Evolutionary conservation across 352 stramenopile species (phyloP), one percentile per base, ranked within the genome.

Genomic region (Globisporangium irregulare): DNA sequence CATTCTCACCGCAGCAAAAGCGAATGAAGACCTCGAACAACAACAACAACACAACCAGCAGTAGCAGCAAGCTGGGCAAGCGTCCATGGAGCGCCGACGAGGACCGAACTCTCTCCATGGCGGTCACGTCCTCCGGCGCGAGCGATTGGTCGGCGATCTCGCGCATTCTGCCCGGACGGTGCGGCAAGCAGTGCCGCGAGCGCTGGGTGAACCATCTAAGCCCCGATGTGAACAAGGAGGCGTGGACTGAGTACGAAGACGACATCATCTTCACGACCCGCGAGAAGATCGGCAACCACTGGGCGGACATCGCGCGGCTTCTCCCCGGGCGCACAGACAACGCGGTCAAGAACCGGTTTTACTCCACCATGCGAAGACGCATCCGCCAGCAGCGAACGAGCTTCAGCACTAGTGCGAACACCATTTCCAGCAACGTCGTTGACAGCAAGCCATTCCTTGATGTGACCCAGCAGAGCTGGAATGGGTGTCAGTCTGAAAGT

Each of bases 151-250:
- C 93, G 1, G 78, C 92, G 32, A 99, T 99, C 76, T 96, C 96
- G 0, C 74, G 75, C 8, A 77, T 98, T 29, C 74, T 99, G 15
- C 94, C 94, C 5, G 96, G 96, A 3, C 84, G 97, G 8, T 97
- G 96, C 55, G 95, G 94, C 20, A 99, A 99, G 70, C 96, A 99
- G 74, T 99, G 97, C 75, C 83, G 96, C 4, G 97, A 99, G 74
- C 89, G 96, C 20, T 99, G 96, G 97, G 89, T 98, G 68, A 99
- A 99, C 78, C 96, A 99, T 74, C 75, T 99, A 43, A 97, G 93
- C 62, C 96, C 96, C 1, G 81, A 91, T 25, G 97, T 99, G 64
- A 95, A 87, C 74, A 99, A 98, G 65, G 87, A 97, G 51, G 89
- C 94, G 5, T 99, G 95, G 94, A 97, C 82, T 0, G 75, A 89